Conservation (phyloP, 139 green algal species). For the Haematococcus lacustris region DNA sequence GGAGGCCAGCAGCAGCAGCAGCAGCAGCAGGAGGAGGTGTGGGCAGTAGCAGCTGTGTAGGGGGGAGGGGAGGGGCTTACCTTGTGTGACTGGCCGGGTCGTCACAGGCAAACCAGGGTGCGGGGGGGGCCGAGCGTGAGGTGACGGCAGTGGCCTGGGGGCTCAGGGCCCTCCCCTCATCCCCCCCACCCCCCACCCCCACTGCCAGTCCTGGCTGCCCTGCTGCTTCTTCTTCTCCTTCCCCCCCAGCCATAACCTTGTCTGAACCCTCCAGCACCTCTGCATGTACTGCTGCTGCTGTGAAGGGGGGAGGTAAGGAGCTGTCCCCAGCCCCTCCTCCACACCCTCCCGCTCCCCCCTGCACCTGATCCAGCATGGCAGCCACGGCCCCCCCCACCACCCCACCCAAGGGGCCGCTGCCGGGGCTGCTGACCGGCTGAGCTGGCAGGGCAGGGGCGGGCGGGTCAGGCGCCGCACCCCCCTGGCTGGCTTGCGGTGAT, state of each 20-base stretch:
- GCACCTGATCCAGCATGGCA: not conserved
- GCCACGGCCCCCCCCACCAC: no score
- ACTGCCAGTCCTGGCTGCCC: not conserved
- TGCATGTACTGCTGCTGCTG: not conserved
- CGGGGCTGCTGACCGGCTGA: not conserved
- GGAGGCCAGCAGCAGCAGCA: not conserved
- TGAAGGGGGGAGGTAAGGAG: not conserved
- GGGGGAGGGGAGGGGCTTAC: not conserved
- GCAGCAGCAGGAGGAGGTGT: no score
- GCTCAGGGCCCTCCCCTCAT: not conserved
- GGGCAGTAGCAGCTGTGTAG: no score
- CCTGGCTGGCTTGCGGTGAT: not conserved
- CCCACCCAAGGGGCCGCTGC: no score
- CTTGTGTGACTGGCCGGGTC: not conserved
- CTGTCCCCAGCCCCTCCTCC: not conserved
- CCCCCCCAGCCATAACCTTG: not conserved
- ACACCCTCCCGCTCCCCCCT: no score
- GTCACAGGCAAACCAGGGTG: conserved; percentile 1
- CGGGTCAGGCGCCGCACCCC: not conserved
- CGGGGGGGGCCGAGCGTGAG: not conserved
- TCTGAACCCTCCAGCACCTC: not conserved
- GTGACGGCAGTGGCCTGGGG: not conserved
- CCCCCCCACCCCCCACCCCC: no score
- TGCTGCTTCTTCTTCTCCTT: not conserved
- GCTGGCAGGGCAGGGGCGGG: not conserved